Percentiles rank a stretch among this genome's conserved stretches.
Conservation (phyloP, 805 yeast species). For the Ogataea corticis region DNA sequence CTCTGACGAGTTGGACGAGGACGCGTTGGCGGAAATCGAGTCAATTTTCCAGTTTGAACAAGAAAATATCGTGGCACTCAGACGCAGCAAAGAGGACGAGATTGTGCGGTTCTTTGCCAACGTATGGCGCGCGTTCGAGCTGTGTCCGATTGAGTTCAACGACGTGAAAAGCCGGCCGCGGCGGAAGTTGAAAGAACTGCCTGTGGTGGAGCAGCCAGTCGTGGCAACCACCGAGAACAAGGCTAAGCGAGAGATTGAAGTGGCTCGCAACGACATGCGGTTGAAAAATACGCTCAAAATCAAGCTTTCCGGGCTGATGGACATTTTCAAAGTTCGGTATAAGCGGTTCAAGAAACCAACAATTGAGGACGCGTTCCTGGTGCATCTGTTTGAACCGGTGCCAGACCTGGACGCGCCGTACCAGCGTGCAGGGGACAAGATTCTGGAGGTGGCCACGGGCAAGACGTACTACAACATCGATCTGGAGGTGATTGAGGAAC, state of each 20-base stretch:
- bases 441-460: conserved; percentile 77
- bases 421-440: conserved; percentile 67
- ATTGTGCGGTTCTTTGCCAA: conserved; percentile 56
- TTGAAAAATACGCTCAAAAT: conserved; percentile 83
- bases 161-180: conserved; percentile 60
- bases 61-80: conserved; percentile 45
- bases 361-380: conserved; percentile 71
- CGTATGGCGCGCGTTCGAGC: conserved; percentile 52
- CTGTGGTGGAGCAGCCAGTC: conserved; percentile 23
- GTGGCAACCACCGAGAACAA: conserved; percentile 7
- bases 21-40: conserved; percentile 46
- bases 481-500: conserved; percentile 87
- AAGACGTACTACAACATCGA: conserved; percentile 83
- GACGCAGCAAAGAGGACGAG: conserved; percentile 45
- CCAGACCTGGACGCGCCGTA: conserved; percentile 39
- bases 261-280: conserved; percentile 61
- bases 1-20: conserved; percentile 15
- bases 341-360: conserved; percentile 89
- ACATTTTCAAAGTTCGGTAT: conserved; percentile 80
- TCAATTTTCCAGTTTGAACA: conserved; percentile 59
- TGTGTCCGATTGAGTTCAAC: conserved; percentile 73
- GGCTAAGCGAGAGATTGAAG: conserved; percentile 41
- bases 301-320: conserved; percentile 86
- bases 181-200: conserved; percentile 44
- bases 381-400: conserved; percentile 74